Evolutionary conservation across 2,329 filamentous ascomycete genomes (phyloP).

Genomic region (Diaporthe ampelina): DNA sequence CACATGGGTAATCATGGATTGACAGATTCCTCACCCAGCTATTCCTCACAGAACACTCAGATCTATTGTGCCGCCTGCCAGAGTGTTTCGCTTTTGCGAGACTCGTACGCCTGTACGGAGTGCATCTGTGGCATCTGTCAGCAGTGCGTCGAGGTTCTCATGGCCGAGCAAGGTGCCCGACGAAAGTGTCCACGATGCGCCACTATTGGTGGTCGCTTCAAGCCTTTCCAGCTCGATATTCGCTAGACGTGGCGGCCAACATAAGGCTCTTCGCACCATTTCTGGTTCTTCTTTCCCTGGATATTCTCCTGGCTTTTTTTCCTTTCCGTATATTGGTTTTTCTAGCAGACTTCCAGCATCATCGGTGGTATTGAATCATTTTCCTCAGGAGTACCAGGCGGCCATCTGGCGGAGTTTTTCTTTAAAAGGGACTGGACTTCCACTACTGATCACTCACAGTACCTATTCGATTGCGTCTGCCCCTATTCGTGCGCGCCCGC

Average conservation of each 20-base stretch:
- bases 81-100: conserved; percentile 80
- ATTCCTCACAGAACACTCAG: conserved; percentile 81
- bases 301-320: conserved; percentile 23
- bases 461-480: conserved; percentile 29
- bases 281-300: conserved; percentile 14
- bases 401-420: conserved; percentile 39
- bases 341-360: conserved; percentile 36
- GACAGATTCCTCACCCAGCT: conserved; percentile 79
- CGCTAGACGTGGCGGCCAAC: conserved; percentile 63
- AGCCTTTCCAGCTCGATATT: conserved; percentile 88
- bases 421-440: conserved; percentile 15
- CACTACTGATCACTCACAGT: conserved; percentile 41
- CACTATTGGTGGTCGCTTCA: conserved; percentile 84
- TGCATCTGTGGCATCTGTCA: conserved; percentile 95
- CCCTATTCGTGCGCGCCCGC: conserved; percentile 14
- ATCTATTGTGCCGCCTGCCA: conserved; percentile 95
- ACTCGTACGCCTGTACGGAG: conserved; percentile 94
- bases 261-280: conserved; percentile 1
- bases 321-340: conserved; percentile 43
- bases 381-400: conserved; percentile 24
- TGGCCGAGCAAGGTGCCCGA: conserved; percentile 80
- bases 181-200: conserved; percentile 85
- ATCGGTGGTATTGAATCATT: conserved; percentile 36
- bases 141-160: conserved; percentile 86
- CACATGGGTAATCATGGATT: conserved; percentile 77